Evolutionary conservation across 495 filamentous ascomycete genomes (phyloP).

Genomic region (Thermothielavioides terrestris): DNA sequence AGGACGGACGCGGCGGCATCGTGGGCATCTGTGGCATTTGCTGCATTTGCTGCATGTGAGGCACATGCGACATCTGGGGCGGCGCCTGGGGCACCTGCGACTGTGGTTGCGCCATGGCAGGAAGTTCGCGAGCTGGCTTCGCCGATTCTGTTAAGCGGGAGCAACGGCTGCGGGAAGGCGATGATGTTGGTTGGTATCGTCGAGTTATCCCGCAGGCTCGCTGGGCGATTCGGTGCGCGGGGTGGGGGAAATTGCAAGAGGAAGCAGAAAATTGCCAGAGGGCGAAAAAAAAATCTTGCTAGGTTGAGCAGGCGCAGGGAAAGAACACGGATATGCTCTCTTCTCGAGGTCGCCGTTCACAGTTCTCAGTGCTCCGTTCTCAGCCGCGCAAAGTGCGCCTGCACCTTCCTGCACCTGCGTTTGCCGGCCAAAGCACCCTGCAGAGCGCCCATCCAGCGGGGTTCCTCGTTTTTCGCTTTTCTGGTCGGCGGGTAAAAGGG

Average conservation of each 20-base stretch:
- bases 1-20: constrained; percentile 14
- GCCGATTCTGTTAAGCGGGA: background rate
- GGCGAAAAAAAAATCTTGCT: background rate
- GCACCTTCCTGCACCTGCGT: too few species aligned
- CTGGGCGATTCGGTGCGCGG: too few species aligned
- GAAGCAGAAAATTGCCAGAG: background rate
- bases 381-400: too few species aligned
- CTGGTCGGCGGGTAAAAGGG: background rate
- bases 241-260: background rate
- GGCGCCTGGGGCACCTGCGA: constrained; percentile 33
- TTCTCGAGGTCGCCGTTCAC: too few species aligned
- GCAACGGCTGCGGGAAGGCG: background rate
- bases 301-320: too few species aligned
- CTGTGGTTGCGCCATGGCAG: constrained; percentile 58
- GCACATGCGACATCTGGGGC: constrained; percentile 19
- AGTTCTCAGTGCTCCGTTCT: too few species aligned
- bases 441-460: constrained; percentile 15
- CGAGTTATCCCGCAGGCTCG: too few species aligned
- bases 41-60: constrained; percentile 36
- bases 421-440: constrained; percentile 22
- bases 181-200: too few species aligned
- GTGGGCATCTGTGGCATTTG: constrained; percentile 13
- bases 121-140: background rate
- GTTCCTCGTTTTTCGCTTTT: too few species aligned
- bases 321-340: too few species aligned